Evolutionary conservation across 139 green algal genomes (phyloP), one percentile per base, ranked within the genome.

Genomic region (Ostreobium quekettii): DNA sequence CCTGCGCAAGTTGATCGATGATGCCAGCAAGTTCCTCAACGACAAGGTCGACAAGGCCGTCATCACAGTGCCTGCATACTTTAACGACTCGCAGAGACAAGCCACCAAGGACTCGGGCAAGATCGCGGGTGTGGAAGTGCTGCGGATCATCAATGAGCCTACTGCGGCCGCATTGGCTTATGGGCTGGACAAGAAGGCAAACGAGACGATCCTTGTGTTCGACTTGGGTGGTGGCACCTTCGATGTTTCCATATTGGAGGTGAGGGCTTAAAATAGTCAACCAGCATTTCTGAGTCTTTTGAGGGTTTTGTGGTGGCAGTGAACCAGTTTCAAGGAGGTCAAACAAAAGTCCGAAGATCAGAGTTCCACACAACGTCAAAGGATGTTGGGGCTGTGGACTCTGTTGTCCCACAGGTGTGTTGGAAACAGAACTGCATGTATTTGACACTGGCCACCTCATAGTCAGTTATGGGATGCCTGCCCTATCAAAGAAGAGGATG

Each of bases 281-380:
- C 90, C 84, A 98, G 78, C 97, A 99, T 85, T 97, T 99, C 80
- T n/a, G n/a, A n/a, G n/a, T n/a, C n/a, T n/a, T n/a, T n/a, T n/a
- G n/a, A n/a, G n/a, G n/a, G n/a, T n/a, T n/a, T n/a, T n/a, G n/a
- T n/a, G n/a, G n/a, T n/a, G n/a, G n/a, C n/a, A n/a, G n/a, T n/a
- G n/a, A n/a, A n/a, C n/a, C n/a, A n/a, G n/a, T n/a, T 95, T 99
- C 78, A 97, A 97, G 87, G 83, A 97, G 15, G 93, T 99, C 80
- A 98, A 98, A 84, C 86, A 90, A 59, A 98, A 99, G 85, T 91
- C 90, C 82, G 84, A 85, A 73, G 90, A 92, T 77, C 91, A 99
- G 68, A 76, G 98, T 66, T 89, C 78, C 67, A 83, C 58, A 48
- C 15, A 79, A 71, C n/a, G n/a, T n/a, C n/a, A n/a, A n/a, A n/a